Conservation (phyloP, 176 grass and related monocot species). For the Oryza longistaminata region DNA sequence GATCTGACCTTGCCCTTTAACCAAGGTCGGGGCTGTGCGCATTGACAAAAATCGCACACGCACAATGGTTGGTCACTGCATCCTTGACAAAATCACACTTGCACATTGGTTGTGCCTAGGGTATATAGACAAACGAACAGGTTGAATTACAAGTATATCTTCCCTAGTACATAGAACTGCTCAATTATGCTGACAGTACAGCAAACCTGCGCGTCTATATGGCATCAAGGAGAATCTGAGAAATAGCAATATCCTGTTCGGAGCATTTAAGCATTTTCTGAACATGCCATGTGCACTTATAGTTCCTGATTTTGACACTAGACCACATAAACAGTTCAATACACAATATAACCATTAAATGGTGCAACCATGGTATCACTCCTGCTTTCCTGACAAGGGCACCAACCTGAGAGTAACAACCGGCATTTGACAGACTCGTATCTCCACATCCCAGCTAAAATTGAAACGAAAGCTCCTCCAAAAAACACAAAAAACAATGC, state of each 20-base stretch:
- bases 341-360: background rate
- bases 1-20: no score
- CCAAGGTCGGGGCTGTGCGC: no score
- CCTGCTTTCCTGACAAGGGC: background rate
- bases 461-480: background rate
- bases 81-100: no score
- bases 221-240: background rate
- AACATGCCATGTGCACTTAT: background rate
- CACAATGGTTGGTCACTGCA: no score
- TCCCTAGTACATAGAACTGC: background rate
- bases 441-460: background rate
- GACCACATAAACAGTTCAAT: background rate
- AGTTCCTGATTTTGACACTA: no score
- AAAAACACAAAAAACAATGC: constrained; percentile 1
- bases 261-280: background rate
- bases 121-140: no score
- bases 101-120: no score
- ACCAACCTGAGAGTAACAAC: background rate
- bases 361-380: background rate
- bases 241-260: background rate
- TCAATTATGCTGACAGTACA: background rate
- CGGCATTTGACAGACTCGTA: background rate
- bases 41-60: no score
- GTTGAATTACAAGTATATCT: no score
- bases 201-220: no score